Percentiles rank a stretch among this genome's conserved stretches.
Conservation (phyloP, 192 early-diverging fungal genomes). For the Coemansia sp. region DNA sequence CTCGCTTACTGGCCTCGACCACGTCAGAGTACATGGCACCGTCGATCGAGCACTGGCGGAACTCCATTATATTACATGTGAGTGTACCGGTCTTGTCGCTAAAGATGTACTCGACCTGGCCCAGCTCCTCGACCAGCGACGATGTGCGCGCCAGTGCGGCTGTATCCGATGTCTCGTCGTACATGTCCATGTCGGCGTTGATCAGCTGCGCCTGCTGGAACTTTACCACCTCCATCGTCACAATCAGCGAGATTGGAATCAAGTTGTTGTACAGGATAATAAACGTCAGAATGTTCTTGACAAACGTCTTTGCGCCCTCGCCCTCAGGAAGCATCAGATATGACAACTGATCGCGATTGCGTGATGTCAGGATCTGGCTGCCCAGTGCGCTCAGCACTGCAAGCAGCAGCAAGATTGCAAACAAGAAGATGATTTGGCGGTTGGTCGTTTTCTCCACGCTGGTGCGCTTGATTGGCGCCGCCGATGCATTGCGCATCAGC, state of each 20-base stretch:
- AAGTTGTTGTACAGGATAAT: constrained; percentile 99
- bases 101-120: constrained; percentile 97
- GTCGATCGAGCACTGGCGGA: constrained; percentile 85
- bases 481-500: constrained; percentile 92
- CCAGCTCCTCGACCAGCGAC: constrained; percentile 94
- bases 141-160: constrained; percentile 90
- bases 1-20: constrained; percentile 87
- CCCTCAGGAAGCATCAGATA: constrained; percentile 48
- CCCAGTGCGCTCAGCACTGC: constrained; percentile 86
- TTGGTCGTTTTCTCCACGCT: constrained; percentile 90
- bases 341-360: constrained; percentile 46
- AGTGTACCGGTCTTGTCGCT: constrained; percentile 93
- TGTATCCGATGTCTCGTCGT: constrained; percentile 89
- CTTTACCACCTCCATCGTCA: constrained; percentile 98
- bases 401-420: constrained; percentile 81
- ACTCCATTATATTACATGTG: constrained; percentile 89
- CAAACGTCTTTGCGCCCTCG: constrained; percentile 64
- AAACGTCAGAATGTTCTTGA: constrained; percentile 91
- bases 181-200: constrained; percentile 93
- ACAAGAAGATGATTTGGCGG: constrained; percentile 90
- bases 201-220: constrained; percentile 86
- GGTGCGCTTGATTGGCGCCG: constrained; percentile 90
- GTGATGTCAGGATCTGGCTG: constrained; percentile 62
- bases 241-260: constrained; percentile 97
- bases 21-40: constrained; percentile 88